Conservation (phyloP, 2,329 filamentous ascomycete genomes). For the Cercospora sesami region DNA sequence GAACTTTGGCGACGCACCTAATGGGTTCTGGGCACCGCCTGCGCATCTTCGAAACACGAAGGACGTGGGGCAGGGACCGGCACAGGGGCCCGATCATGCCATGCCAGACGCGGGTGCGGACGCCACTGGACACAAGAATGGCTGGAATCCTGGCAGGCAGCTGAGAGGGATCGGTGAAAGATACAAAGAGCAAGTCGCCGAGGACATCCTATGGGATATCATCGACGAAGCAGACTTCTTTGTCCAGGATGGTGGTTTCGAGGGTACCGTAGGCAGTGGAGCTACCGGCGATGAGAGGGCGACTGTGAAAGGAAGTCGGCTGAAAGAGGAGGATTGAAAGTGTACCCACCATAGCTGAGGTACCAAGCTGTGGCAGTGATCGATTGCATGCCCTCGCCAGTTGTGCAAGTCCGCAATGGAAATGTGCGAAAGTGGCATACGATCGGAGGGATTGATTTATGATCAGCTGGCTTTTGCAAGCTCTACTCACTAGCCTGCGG, state of each 20-base stretch:
- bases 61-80: background rate
- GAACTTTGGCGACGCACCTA: slow-evolving; percentile 86
- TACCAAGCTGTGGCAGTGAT: background rate
- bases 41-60: slow-evolving; percentile 47
- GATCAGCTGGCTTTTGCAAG: background rate
- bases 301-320: slow-evolving; percentile 23
- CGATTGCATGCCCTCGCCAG: background rate
- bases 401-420: background rate
- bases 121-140: slow-evolving; percentile 26
- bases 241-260: slow-evolving; percentile 63
- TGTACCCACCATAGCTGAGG: background rate
- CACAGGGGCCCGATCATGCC: slow-evolving; percentile 37
- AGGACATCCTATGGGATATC: slow-evolving; percentile 90
- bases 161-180: slow-evolving; percentile 70
- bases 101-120: slow-evolving; percentile 34
- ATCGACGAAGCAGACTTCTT: slow-evolving; percentile 93
- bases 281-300: slow-evolving; percentile 26
- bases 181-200: slow-evolving; percentile 89
- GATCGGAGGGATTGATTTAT: background rate
- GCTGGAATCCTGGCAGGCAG: slow-evolving; percentile 38
- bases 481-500: slow-evolving; percentile 17
- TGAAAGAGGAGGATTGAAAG: slow-evolving; percentile 28
- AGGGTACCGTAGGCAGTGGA: slow-evolving; percentile 32
- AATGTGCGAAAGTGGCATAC: background rate
- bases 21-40: slow-evolving; percentile 84